These are phyloP conservation scores for Nepenthes alata DNA, from an alignment of 179 eudicot species.

Conservation along the genomic window DNA sequence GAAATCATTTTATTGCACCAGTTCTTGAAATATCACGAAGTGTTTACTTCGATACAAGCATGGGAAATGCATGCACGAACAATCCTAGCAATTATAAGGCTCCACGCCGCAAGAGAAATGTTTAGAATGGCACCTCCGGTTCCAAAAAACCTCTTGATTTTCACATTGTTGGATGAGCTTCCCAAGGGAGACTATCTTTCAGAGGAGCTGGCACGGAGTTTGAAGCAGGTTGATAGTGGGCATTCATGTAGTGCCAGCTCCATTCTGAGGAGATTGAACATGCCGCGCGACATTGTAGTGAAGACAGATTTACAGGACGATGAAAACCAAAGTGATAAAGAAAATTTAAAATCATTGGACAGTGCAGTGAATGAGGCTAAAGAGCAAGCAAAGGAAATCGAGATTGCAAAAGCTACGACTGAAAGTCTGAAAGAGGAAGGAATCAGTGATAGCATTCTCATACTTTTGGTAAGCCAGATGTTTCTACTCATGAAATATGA, in stretches of 20 bases:
- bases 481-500: background rate
- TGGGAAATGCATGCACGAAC: conserved; percentile 95
- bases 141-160: conserved; percentile 64
- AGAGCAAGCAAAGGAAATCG: conserved; percentile 58
- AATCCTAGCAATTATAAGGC: conserved; percentile 62
- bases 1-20: conserved; percentile 64
- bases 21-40: conserved; percentile 36
- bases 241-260: conserved; percentile 72
- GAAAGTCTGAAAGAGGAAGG: conserved; percentile 68
- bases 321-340: conserved; percentile 5
- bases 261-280: conserved; percentile 43
- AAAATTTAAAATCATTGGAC: conserved; percentile 40
- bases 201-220: conserved; percentile 60
- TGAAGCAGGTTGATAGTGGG: conserved; percentile 29
- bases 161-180: conserved; percentile 55
- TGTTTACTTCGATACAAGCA: conserved; percentile 28
- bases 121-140: conserved; percentile 69
- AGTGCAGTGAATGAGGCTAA: conserved; percentile 45
- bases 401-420: conserved; percentile 63
- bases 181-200: conserved; percentile 81
- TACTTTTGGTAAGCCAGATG: conserved; percentile 42
- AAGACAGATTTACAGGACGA: background rate
- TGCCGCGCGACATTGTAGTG: conserved; percentile 4
- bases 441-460: conserved; percentile 47
- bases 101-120: conserved; percentile 89